Base-by-base conservation (phyloP, 164 flowering plant genomes). In the Tetrastigma voinierianum region DNA sequence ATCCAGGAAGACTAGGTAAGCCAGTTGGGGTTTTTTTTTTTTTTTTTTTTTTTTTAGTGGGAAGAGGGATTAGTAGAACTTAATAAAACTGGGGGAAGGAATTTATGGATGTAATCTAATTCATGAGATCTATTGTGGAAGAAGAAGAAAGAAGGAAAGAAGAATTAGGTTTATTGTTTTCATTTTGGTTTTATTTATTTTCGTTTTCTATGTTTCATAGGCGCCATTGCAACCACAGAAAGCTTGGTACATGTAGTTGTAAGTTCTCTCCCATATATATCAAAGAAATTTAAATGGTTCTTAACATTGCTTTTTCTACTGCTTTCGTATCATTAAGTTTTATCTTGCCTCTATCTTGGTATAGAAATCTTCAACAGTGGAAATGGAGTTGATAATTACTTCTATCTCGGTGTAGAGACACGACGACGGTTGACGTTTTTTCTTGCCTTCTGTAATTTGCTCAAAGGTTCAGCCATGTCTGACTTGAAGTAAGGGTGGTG, bases 21-120 rank as follows among this genome's bases (percentile, higher is more conserved):
- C 66, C 72, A 40, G 64, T 65, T 77, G 74, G 78, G 40, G n/a
- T n/a, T n/a, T n/a, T n/a, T n/a, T n/a, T n/a, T n/a, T n/a, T n/a
- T n/a, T n/a, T n/a, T n/a, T n/a, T n/a, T n/a, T n/a, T 32, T 32
- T 32, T 68, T 64, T 49, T 51, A 67, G 62, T 59, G 74, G 70
- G 78, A 16, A 62, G 46, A 62, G 67, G 58, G 56, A 45, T 55
- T 53, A 44, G 58, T 66, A 57, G 68, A 81, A 77, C 62, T 67
- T 70, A 83, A 81, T 83, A 83, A 87, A 69, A 70, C 70, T 66
- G 74, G 80, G 75, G 64, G 65, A 65, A 67, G 40, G 40, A 32
- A 32, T 32, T 62, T 45, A 52, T 71, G 72, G 74, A 61, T 67
- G 73, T 74, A 64, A 71, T 69, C 69, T 74, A 80, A 82, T 83